phyloP scores from a whole-genome alignment of 2,329 filamentous ascomycete species.

The Colletotrichum australisinense region DNA sequence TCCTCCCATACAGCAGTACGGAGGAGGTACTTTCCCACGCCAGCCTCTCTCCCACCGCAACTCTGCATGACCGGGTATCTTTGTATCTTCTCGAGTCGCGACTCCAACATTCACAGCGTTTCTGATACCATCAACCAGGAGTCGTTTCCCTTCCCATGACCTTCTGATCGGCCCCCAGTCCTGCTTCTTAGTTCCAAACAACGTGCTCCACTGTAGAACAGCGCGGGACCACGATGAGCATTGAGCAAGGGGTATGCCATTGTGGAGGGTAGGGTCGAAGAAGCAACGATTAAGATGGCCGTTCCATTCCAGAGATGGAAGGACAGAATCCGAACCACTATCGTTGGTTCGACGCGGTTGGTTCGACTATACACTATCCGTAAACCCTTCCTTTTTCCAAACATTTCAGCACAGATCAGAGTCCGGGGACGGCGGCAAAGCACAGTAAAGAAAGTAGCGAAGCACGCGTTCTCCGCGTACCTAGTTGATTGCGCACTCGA shows the following conservation, averaged over 20 bases:
- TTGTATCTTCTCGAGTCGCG: conserved; percentile 10
- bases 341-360: background rate
- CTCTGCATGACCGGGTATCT: background rate
- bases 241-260: background rate
- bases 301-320: conserved; percentile 20
- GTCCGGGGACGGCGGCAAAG: background rate
- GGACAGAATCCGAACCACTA: background rate
- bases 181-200: conserved; percentile 17
- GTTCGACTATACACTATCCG: background rate
- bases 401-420: background rate
- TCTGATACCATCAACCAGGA: background rate
- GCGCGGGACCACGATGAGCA: background rate
- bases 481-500: background rate
- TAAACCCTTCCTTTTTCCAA: background rate
- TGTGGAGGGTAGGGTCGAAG: conserved; percentile 2
- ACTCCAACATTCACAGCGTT: background rate
- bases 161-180: background rate
- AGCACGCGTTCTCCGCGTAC: background rate
- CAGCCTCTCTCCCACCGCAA: background rate
- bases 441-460: background rate
- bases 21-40: background rate
- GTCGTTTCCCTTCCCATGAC: conserved; percentile 15
- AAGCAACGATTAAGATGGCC: conserved; percentile 28
- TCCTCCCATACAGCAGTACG: background rate
- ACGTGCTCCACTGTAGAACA: conserved; percentile 7